Evolutionary conservation across 139 green algal species (phyloP), one percentile per base, ranked within the genome.

Genomic region (Chlorella sp.): DNA sequence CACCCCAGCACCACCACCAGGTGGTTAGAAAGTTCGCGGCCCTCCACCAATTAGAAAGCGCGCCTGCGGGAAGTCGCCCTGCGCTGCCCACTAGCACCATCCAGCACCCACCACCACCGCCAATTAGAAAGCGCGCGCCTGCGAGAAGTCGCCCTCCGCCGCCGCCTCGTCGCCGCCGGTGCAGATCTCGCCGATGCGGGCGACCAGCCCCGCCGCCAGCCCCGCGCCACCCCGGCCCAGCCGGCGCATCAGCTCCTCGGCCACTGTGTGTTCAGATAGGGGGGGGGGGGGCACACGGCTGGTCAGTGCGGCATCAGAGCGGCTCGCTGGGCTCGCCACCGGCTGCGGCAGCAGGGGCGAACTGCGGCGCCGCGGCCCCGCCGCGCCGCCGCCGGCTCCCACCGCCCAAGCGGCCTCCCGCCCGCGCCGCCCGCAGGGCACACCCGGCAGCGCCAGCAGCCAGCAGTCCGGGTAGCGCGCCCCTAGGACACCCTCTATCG

Each of bases 401-500:
- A n/a, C n/a, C n/a, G n/a, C n/a, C n/a, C n/a, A n/a, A n/a, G n/a
- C n/a, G n/a, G n/a, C n/a, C n/a, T n/a, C n/a, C n/a, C n/a, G n/a
- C n/a, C n/a, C n/a, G n/a, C n/a, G n/a, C n/a, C n/a, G n/a, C n/a
- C n/a, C n/a, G n/a, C n/a, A n/a, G n/a, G n/a, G n/a, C 73, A 2
- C 63, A 89, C 82, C 87, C 72, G 94, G 87, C 56, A 98, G 77
- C 5, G 87, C 84, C 27, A 83, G 50, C 15, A 82, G 68, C 94
- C 94, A 98, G 23, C 84, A 77, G 36, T 93, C 82, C 59, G 89
- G 84, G 77, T 93, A 90, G 5, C 83, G 82, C 8, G 90, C 76
- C 4, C 82, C 86, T 70, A 98, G 84, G 4, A 77, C 67, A 25
- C 55, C 59, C 33, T 89, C 84, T 63, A 98, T 58, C 2, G 87